Evolutionary conservation across 2,329 filamentous ascomycete genomes (phyloP).

Genomic region (Calonectria hawksworthii): DNA sequence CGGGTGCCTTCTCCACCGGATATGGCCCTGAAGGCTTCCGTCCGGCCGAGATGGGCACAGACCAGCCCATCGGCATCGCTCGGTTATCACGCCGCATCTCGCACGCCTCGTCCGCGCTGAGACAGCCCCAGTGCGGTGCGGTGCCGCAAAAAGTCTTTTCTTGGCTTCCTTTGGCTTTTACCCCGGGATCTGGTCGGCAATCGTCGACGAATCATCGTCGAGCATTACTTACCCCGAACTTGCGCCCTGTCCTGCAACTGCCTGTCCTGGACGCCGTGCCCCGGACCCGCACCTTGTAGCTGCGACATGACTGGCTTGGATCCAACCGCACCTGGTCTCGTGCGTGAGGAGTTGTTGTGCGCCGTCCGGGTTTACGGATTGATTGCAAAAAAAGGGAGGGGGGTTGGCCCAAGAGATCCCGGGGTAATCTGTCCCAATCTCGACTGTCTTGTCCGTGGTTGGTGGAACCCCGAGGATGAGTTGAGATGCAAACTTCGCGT

Average conservation of each 20-base stretch:
- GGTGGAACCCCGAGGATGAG: background rate
- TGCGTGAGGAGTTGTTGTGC: background rate
- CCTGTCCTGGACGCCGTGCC: slow-evolving; percentile 8
- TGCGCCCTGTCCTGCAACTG: background rate
- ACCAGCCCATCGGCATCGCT: slow-evolving; percentile 44
- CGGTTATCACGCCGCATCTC: slow-evolving; percentile 38
- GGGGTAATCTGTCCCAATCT: slow-evolving; percentile 14
- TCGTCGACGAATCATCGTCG: slow-evolving; percentile 35
- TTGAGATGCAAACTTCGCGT: background rate
- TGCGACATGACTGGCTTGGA: background rate
- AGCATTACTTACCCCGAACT: slow-evolving; percentile 19
- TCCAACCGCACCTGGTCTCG: background rate
- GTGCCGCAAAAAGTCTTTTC: background rate
- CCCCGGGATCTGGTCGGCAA: slow-evolving; percentile 42
- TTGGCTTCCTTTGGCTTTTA: slow-evolving; percentile 7
- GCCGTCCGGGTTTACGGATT: background rate
- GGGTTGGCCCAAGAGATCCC: background rate
- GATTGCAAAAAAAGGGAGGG: background rate
- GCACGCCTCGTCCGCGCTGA: background rate
- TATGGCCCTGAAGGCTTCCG: slow-evolving; percentile 37
- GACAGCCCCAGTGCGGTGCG: background rate
- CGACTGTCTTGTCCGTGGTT: background rate
- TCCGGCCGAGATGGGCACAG: slow-evolving; percentile 45
- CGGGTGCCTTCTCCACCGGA: slow-evolving; percentile 32
- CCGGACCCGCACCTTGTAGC: slow-evolving; percentile 19